Evolutionary conservation across 2,329 filamentous ascomycete species (phyloP).

Genomic region (Venturia pyrina): DNA sequence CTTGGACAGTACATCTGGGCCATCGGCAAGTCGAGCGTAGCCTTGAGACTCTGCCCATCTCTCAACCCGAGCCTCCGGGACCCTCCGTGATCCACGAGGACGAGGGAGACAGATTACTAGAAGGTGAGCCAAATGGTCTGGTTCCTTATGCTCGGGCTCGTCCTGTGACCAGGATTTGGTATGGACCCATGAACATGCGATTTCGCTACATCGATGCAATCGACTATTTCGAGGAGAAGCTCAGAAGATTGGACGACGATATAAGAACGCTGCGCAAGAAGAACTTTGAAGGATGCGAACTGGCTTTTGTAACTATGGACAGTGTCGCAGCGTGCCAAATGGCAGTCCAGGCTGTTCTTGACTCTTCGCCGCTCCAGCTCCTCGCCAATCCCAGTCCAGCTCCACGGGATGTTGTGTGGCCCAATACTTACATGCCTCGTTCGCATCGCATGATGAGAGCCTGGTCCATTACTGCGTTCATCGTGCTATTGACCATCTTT

Average conservation of each 20-base stretch:
- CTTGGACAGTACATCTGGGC: conserved; percentile 70
- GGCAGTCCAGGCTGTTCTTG: conserved; percentile 89
- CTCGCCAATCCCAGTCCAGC: conserved; percentile 79
- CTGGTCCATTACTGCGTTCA: conserved; percentile 76
- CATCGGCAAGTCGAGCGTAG: conserved; percentile 41
- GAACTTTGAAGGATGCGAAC: conserved; percentile 65
- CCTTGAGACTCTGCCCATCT: conserved; percentile 39
- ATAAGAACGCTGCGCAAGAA: conserved; percentile 62
- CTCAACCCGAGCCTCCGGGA: conserved; percentile 33
- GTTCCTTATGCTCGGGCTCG: conserved; percentile 37
- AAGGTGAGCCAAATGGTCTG: conserved; percentile 28
- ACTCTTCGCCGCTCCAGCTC: conserved; percentile 77
- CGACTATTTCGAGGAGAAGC: conserved; percentile 83
- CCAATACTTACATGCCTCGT: conserved; percentile 77
- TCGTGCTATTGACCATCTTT: conserved; percentile 72
- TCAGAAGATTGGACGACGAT: conserved; percentile 67
- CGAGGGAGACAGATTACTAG: conserved; percentile 52
- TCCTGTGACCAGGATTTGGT: conserved; percentile 66
- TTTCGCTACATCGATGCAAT: conserved; percentile 77
- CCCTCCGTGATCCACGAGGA: conserved; percentile 30
- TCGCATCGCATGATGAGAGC: conserved; percentile 62
- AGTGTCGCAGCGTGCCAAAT: conserved; percentile 87
- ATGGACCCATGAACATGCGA: conserved; percentile 63
- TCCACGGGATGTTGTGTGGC: conserved; percentile 89
- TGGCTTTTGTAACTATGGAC: conserved; percentile 97